A percentile compares a stretch with the other conserved stretches of the same genome.
These are phyloP conservation scores for Galerina sulciceps DNA, from an alignment of 768 basidiomycete species.

Conservation along the genomic window DNA sequence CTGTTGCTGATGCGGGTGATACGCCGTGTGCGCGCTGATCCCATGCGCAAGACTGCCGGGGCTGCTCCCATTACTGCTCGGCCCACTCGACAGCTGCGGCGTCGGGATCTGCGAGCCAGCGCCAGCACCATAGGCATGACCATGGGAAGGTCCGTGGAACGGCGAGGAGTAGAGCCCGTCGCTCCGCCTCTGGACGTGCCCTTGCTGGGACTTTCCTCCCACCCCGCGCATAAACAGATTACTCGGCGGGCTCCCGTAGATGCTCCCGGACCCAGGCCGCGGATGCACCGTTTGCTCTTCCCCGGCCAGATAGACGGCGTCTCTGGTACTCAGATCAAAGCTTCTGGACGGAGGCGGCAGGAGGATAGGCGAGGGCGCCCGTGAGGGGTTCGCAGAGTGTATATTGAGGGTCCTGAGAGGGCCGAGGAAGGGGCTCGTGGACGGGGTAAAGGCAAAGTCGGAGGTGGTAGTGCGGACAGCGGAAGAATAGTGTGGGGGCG, in stretches of 20 bases:
- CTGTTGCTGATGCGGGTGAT: background rate
- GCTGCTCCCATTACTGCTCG: constrained; percentile 67
- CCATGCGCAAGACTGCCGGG: constrained; percentile 54
- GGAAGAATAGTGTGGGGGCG: constrained; percentile 36
- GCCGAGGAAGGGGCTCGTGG: constrained; percentile 81
- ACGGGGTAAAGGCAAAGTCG: constrained; percentile 61
- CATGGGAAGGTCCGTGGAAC: constrained; percentile 16
- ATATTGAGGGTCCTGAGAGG: constrained; percentile 77
- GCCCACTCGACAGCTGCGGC: constrained; percentile 67
- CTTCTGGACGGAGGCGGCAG: constrained; percentile 51
- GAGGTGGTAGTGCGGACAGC: constrained; percentile 29
- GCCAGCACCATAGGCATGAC: constrained; percentile 8
- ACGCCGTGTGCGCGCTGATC: background rate
- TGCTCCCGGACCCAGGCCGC: constrained; percentile 27
- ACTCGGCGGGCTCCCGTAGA: constrained; percentile 34
- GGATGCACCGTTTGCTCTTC: constrained; percentile 25
- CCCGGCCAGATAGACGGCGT: constrained; percentile 18
- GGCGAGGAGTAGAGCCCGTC: constrained; percentile 20
- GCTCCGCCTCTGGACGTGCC: constrained; percentile 18
- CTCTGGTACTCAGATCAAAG: constrained; percentile 16
- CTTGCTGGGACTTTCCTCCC: constrained; percentile 14
- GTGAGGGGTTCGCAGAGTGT: constrained; percentile 69
- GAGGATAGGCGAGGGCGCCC: constrained; percentile 73
- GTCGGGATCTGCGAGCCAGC: constrained; percentile 48
- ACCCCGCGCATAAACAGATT: constrained; percentile 21